Base-by-base conservation (phyloP, 352 stramenopile genomes). In the Globisporangium sylvaticum region DNA sequence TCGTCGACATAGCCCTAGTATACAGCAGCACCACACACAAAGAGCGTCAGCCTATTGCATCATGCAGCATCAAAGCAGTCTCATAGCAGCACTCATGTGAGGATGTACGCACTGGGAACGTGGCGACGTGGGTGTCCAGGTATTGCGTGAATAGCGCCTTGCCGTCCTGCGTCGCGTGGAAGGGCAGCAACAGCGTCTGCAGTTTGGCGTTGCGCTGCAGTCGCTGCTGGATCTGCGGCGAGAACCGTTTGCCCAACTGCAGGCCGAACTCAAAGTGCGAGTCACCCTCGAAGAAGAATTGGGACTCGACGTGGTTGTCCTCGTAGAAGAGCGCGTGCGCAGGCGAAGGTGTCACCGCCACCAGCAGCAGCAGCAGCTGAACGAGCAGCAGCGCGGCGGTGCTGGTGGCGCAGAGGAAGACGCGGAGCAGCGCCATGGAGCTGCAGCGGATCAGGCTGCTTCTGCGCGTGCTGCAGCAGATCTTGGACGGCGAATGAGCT, bases 1-100 rank as follows among this genome's bases (percentile, higher is more conserved):
- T 92, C 84, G 54, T 90, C 76, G 29, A 92, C 63, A 62, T 89
- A 92, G 42, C 83, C 68, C 84, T 91, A n/a, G 34, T 29, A 24
- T 32, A 48, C 15, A n/a, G 15, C 39, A 48, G 5, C 15, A 50
- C 20, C 22, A 44, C 4, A 39, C 5, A 52, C 44, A 34, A 27
- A 50, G 18, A 50, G 18, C 42, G 0, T 50, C 18, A 24, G 18
- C 0, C 1, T 10, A 24, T 50, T 14, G 42, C 18, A 50, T 10
- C 42, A 22, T 12, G 6, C 12, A 12, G 6, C 62, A 29, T 12
- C 60, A 12, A 4, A 46, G 22, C 57, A 65, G 4, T 25, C 18
- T 59, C 37, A 15, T 3, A 34, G 3, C 12, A 14, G 0, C 9
- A 74, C 14, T 32, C 0, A 34, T 20, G 12, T n/a, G 52, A 58